These are phyloP conservation scores for Mycena polygramma DNA, from an alignment of 768 basidiomycete species.

Conservation along the genomic window DNA sequence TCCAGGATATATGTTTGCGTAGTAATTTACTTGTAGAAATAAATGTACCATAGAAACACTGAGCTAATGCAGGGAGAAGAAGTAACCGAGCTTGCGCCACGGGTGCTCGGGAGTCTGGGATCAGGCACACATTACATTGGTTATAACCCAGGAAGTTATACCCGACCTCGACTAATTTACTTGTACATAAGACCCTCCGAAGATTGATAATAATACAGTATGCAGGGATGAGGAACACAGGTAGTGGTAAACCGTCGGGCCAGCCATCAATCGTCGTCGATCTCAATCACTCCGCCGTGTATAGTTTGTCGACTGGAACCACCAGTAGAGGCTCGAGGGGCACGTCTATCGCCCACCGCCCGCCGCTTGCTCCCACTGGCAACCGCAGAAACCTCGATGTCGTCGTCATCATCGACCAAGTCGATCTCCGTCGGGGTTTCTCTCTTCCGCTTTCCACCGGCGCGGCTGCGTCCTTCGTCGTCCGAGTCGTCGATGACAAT, in stretches of 20 bases:
- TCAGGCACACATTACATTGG: too few species aligned
- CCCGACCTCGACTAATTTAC: neutral
- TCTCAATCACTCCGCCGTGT: constrained; percentile 59
- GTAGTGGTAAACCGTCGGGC: neutral
- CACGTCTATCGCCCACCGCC: constrained; percentile 34
- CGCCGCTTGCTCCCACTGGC: constrained; percentile 36
- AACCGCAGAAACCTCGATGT: constrained; percentile 6
- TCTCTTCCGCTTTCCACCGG: constrained; percentile 50
- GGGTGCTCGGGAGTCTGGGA: too few species aligned
- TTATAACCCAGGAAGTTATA: too few species aligned
- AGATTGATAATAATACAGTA: constrained; percentile 23
- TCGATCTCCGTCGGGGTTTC: constrained; percentile 47
- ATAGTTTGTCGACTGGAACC: constrained; percentile 31
- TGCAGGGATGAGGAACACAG: neutral
- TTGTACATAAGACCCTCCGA: constrained; percentile 6
- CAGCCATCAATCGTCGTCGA: constrained; percentile 52
- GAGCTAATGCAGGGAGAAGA: too few species aligned
- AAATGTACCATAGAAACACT: constrained; percentile 6
- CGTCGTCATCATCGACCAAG: constrained; percentile 45
- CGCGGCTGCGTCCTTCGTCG: constrained; percentile 39
- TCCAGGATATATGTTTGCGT: constrained; percentile 30
- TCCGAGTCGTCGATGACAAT: constrained; percentile 50
- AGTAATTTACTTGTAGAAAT: constrained; percentile 19
- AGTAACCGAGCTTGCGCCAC: too few species aligned
- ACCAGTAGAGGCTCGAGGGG: constrained; percentile 8